These are phyloP conservation scores for Bathelium albidoporum DNA, from an alignment of 495 filamentous ascomycete species.

Conservation along the genomic window DNA sequence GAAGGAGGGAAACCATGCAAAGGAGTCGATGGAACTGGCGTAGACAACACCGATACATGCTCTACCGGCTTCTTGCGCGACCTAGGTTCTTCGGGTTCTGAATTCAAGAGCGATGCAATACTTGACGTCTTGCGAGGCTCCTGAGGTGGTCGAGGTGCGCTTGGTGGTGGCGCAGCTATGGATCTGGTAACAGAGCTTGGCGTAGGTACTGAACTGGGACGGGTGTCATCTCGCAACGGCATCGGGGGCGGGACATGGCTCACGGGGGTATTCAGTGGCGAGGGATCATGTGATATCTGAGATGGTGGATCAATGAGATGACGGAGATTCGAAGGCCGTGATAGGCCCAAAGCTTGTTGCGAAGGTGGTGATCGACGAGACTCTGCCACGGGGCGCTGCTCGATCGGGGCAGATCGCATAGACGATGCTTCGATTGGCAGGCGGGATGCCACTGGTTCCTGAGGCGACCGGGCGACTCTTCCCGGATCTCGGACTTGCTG, in stretches of 20 bases:
- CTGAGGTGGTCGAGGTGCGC: conserved; percentile 13
- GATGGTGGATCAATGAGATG: not conserved
- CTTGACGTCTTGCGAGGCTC: conserved; percentile 20
- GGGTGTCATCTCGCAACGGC: conserved; percentile 13
- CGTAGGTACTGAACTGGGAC: conserved; percentile 7
- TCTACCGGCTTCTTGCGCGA: not conserved
- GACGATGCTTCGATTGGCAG: not conserved
- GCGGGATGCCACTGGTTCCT: not conserved
- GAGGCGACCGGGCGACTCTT: not conserved
- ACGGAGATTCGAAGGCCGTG: conserved; percentile 3
- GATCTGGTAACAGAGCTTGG: not conserved
- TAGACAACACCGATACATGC: not conserved
- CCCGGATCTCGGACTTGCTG: not conserved
- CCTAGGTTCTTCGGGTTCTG: conserved; percentile 16
- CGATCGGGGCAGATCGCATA: conserved; percentile 3
- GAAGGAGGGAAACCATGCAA: not conserved
- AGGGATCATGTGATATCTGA: conserved; percentile 1
- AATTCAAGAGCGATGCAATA: conserved; percentile 16
- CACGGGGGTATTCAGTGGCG: conserved; percentile 5
- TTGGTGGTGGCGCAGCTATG: conserved; percentile 1
- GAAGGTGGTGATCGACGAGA: conserved; percentile 7
- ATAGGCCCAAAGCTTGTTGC: conserved; percentile 1
- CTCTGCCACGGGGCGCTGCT: not conserved
- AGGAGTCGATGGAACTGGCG: not conserved
- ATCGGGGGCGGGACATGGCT: conserved; percentile 5